Conservation (phyloP, 345 rosid species). For the Rhodamnia argentea region DNA sequence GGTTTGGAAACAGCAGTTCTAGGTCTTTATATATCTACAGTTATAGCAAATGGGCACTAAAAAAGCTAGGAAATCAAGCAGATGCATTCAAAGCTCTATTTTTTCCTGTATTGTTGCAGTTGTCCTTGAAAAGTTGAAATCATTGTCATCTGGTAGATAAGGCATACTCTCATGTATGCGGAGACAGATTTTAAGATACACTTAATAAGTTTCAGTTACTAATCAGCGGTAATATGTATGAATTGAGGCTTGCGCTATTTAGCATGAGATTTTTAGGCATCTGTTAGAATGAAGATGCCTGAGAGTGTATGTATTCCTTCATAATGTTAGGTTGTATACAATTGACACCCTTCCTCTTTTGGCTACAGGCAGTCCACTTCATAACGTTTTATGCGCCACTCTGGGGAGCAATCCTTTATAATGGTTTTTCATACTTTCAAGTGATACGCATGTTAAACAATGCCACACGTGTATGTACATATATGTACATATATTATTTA, state of each 20-base stretch:
- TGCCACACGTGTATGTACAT: constrained; percentile 69
- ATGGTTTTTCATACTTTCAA: constrained; percentile 86
- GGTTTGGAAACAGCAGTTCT: background rate
- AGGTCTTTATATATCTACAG: background rate
- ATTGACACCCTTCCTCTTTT: background rate
- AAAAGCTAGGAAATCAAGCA: background rate
- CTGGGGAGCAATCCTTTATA: constrained; percentile 97
- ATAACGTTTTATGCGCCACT: constrained; percentile 81
- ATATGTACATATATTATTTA: background rate
- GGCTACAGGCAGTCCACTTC: constrained; percentile 80
- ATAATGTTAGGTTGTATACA: background rate
- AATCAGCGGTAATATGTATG: background rate
- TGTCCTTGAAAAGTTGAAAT: background rate
- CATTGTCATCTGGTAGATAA: background rate
- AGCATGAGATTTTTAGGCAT: background rate
- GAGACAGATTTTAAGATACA: background rate
- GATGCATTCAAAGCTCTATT: background rate
- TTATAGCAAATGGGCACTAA: background rate
- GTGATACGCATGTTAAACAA: constrained; percentile 95
- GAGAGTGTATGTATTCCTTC: background rate
- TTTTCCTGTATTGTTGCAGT: background rate
- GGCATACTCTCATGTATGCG: background rate
- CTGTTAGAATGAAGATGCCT: background rate
- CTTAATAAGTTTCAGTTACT: background rate
- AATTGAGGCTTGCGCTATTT: background rate